These are phyloP conservation scores for Aquilaria sinensis DNA, from an alignment of 345 rosid genomes.

Conservation along the genomic window DNA sequence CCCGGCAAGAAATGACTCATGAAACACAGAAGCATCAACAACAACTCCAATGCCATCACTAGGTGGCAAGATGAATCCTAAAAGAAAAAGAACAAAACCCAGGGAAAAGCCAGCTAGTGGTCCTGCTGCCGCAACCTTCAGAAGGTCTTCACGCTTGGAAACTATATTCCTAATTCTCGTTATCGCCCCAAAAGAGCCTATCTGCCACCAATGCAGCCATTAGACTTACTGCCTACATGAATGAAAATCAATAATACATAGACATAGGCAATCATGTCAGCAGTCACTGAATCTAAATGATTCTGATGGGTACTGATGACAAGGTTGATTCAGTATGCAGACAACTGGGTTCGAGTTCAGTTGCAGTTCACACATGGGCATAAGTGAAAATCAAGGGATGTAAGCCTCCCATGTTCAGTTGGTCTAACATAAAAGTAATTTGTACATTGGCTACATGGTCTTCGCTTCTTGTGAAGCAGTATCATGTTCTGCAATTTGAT, in stretches of 20 bases:
- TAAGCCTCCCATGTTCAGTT: too few species aligned
- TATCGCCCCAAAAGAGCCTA: slow-evolving; percentile 96
- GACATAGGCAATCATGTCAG: slow-evolving; percentile 3
- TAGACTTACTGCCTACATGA: slow-evolving; percentile 14
- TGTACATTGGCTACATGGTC: too few species aligned
- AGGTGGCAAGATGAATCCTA: slow-evolving; percentile 82
- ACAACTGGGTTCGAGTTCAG: not conserved
- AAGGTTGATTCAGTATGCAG: not conserved
- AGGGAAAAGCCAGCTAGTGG: slow-evolving; percentile 89
- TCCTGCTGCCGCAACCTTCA: slow-evolving; percentile 90
- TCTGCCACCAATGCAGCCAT: slow-evolving; percentile 68
- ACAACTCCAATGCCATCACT: slow-evolving; percentile 77
- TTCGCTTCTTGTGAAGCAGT: too few species aligned
- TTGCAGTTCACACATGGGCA: slow-evolving; percentile 1
- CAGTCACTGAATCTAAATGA: not conserved
- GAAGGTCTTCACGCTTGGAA: slow-evolving; percentile 79
- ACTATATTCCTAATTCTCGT: slow-evolving; percentile 83
- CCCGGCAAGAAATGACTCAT: slow-evolving; percentile 84
- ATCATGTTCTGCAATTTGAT: too few species aligned
- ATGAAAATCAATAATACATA: not conserved
- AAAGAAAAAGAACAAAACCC: slow-evolving; percentile 71
- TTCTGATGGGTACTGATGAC: not conserved
- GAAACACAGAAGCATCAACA: slow-evolving; percentile 90
- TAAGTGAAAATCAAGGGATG: not conserved
- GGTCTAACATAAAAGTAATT: too few species aligned